Percentiles rank a stretch among this genome's conserved stretches.
These are phyloP conservation scores for Mortierella sp. DNA, from an alignment of 371 early-diverging fungal genomes.

Conservation along the genomic window DNA sequence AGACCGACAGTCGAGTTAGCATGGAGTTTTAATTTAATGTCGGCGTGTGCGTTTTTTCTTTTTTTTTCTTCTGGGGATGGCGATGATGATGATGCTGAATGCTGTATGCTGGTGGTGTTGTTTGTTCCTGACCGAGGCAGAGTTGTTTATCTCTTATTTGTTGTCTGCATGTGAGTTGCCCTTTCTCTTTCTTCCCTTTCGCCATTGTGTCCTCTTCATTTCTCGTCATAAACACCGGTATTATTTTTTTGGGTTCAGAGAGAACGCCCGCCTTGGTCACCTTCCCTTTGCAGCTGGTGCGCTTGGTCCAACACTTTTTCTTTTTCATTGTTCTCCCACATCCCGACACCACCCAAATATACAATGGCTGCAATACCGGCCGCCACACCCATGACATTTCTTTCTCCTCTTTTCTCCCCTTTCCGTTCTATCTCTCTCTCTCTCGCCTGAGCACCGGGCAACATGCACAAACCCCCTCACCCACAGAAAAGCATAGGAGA, in stretches of 20 bases:
- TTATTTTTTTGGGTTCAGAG: conserved; percentile 8
- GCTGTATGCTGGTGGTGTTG: background rate
- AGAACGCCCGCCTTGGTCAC: background rate
- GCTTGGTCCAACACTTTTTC: conserved; percentile 9
- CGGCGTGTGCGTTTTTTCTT: conserved; percentile 5
- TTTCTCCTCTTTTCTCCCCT: background rate
- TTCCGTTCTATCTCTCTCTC: background rate
- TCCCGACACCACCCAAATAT: background rate
- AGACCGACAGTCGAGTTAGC: conserved; percentile 4
- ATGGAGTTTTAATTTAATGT: conserved; percentile 13
- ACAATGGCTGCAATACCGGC: background rate
- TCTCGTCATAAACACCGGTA: background rate
- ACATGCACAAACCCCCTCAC: background rate
- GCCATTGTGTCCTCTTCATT: background rate
- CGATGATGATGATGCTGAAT: background rate
- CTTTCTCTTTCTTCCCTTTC: background rate
- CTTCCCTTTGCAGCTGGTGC: background rate
- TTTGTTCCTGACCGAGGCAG: background rate
- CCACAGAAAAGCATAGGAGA: background rate
- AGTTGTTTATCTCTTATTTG: background rate
- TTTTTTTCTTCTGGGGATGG: background rate
- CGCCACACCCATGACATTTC: conserved; percentile 5
- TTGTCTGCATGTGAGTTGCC: background rate
- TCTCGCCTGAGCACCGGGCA: background rate
- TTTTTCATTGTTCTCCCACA: background rate